Conservation (phyloP, 345 rosid genomes). For the Camelina sativa region DNA sequence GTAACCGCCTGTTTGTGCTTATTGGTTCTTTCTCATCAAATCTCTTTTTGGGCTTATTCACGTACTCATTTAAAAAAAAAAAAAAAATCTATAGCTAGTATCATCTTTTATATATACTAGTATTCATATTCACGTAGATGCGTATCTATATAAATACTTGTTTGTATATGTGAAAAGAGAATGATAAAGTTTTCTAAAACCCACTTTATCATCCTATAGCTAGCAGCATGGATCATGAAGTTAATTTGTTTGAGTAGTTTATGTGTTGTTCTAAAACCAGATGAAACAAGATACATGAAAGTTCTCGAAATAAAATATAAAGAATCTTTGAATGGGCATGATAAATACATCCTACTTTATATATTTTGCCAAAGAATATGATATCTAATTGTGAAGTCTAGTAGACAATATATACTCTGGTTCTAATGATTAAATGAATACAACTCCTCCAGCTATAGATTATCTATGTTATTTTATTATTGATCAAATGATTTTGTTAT, state of each 20-base stretch:
- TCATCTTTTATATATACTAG: not conserved
- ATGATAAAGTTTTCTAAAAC: constrained; percentile 22
- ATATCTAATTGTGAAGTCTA: not conserved
- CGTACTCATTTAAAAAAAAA: constrained; percentile 24
- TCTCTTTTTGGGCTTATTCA: constrained; percentile 49
- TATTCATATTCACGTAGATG: constrained; percentile 15
- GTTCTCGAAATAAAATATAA: not conserved
- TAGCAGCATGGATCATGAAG: constrained; percentile 36
- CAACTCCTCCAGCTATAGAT: constrained; percentile 35
- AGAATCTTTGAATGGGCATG: constrained; percentile 38
- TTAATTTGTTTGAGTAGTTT: constrained; percentile 1
- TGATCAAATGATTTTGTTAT: constrained; percentile 19
- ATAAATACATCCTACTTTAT: constrained; percentile 9
- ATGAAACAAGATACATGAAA: not conserved
- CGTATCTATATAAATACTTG: not conserved
- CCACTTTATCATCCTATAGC: not conserved
- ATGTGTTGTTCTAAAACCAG: constrained; percentile 10
- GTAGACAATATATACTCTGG: constrained; percentile 6
- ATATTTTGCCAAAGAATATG: constrained; percentile 9
- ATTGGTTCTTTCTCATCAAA: constrained; percentile 62
- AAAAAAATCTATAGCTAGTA: not conserved
- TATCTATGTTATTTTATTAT: constrained; percentile 22
- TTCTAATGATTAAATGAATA: constrained; percentile 32
- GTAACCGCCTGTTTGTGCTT: constrained; percentile 80
- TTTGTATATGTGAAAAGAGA: constrained; percentile 38